Evolutionary conservation across 768 basidiomycete species (phyloP), one percentile per base, ranked within the genome.

Genomic region (Imleria badia): DNA sequence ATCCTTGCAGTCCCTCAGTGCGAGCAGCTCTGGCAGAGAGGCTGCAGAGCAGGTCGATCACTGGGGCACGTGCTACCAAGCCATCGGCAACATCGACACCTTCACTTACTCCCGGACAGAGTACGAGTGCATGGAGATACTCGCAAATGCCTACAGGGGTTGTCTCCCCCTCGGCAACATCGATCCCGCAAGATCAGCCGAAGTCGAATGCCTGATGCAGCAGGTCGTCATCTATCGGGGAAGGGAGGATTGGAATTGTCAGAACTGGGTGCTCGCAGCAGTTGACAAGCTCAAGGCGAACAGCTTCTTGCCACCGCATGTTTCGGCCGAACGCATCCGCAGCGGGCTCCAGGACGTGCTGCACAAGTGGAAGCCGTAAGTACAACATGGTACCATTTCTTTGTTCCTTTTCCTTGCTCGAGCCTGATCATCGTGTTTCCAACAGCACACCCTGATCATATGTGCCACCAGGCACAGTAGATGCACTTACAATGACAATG

Each of bases 181-280:
- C 20, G 58, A 64, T 35, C 35, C 45, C 30, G 48, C 43, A 26
- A 57, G 55, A 34, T 31, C 45, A 19, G 40, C 38, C 13, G 57
- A 70, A 30, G 55, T 46, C 5, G 60, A 64, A 47, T 33, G 6
- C 19, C 43, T 72, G 43, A 55, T 68, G 58, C 52, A 50, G 41
- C 68, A 66, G 48, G 62, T 71, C 5, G 26, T 20, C 48, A 51
- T 68, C 17, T 58, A 63, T 52, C 63, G 61, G n/a, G 61, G 58
- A 48, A 67, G 54, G 36, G 64, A 66, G 56, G 64, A 71, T 38
- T 70, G 71, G 71, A 71, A 70, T 11, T 66, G 62, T 31, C 71
- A 70, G 54, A 69, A 20, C 45, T 71, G 69, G 66, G 66, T 68
- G 10, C 60, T 64, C 23, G 56, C 47, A 5, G 60, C 66, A 7